A percentile compares a stretch with the other conserved stretches of the same genome.
phyloP scores from a whole-genome alignment of 345 rosid genomes.

The Moricandia arvensis region DNA sequence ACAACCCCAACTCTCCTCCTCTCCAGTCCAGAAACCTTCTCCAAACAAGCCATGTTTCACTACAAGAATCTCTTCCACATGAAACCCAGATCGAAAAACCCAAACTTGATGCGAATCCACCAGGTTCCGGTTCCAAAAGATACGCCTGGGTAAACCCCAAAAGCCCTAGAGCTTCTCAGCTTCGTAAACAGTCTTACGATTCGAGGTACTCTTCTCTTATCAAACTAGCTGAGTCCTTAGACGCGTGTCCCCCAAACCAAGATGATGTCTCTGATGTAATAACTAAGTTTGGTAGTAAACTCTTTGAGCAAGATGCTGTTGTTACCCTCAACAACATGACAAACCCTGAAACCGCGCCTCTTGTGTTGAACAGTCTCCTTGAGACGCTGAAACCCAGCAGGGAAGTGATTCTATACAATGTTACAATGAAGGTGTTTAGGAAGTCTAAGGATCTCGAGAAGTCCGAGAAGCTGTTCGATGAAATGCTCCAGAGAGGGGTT shows the following conservation, averaged over 20 bases:
- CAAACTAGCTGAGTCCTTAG: conserved; percentile 58
- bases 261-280: conserved; percentile 45
- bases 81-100: conserved; percentile 29
- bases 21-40: conserved; percentile 38
- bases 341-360: conserved; percentile 58
- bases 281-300: conserved; percentile 47
- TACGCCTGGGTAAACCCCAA: conserved; percentile 84
- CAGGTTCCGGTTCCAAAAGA: conserved; percentile 41
- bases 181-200: conserved; percentile 59
- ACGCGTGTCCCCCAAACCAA: conserved; percentile 46
- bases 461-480: conserved; percentile 67
- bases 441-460: conserved; percentile 60
- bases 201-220: conserved; percentile 75
- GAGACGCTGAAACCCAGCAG: conserved; percentile 44
- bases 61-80: conserved; percentile 44
- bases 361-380: conserved; percentile 54
- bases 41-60: conserved; percentile 47
- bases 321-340: conserved; percentile 78
- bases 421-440: conserved; percentile 68
- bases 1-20: conserved; percentile 25
- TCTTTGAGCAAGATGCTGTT: conserved; percentile 79
- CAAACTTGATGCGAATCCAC: conserved; percentile 21
- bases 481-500: conserved; percentile 71
- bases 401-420: conserved; percentile 74
- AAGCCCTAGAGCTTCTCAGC: conserved; percentile 70